Evolutionary conservation across 345 rosid species (phyloP).

Genomic region (Hirschfeldia incana): DNA sequence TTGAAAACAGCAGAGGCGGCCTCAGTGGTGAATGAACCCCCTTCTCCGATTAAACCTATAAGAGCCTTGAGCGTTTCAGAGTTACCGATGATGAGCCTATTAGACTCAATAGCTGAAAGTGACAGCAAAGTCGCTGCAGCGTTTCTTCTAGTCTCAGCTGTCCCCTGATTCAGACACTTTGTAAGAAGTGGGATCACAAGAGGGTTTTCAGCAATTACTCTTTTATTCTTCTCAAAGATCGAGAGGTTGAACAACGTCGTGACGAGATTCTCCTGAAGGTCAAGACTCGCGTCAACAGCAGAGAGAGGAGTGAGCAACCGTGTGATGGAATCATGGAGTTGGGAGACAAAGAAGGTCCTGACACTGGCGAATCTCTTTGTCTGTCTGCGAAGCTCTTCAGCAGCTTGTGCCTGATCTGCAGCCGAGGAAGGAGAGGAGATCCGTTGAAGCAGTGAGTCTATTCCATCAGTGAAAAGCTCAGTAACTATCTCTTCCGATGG

Average conservation of each 20-base stretch:
- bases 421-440: conserved; percentile 44
- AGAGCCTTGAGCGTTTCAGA: conserved; percentile 54
- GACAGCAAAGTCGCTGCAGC: conserved; percentile 53
- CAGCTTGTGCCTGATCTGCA: conserved; percentile 52
- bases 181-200: conserved; percentile 46
- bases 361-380: conserved; percentile 48
- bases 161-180: conserved; percentile 42
- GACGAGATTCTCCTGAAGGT: conserved; percentile 41
- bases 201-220: conserved; percentile 42
- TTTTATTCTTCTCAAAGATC: conserved; percentile 43
- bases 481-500: conserved; percentile 29
- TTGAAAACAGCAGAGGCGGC: conserved; percentile 52
- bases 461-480: conserved; percentile 27
- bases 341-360: conserved; percentile 43
- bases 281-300: conserved; percentile 27
- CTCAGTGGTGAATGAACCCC: conserved; percentile 43
- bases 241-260: conserved; percentile 54
- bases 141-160: conserved; percentile 47
- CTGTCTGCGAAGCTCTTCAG: conserved; percentile 47
- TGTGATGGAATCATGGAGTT: conserved; percentile 37
- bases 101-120: conserved; percentile 37
- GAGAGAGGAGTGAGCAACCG: conserved; percentile 48
- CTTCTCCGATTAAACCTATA: conserved; percentile 48
- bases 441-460: conserved; percentile 48
- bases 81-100: conserved; percentile 47